Conservation (phyloP, 805 yeast species). For the Teunomyces pallodes region DNA sequence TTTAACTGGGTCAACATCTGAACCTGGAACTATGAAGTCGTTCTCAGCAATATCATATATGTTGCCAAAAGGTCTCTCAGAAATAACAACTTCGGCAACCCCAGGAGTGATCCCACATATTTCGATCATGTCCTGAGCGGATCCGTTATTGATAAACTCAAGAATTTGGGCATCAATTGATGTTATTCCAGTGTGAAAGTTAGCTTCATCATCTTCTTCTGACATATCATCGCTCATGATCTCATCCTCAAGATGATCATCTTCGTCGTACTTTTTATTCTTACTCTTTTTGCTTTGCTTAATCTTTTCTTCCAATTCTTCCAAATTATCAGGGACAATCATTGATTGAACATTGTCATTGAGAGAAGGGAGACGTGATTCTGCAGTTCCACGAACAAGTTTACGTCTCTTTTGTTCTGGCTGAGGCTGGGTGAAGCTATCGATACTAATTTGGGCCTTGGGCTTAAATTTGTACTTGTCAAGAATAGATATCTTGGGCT, state of each 20-base stretch:
- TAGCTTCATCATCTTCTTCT: constrained; percentile 40
- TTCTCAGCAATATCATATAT: constrained; percentile 59
- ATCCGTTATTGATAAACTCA: constrained; percentile 76
- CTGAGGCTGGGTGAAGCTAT: constrained; percentile 20
- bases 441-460: constrained; percentile 31
- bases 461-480: constrained; percentile 40
- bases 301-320: constrained; percentile 38
- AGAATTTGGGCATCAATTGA: constrained; percentile 65
- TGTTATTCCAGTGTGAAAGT: constrained; percentile 36
- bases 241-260: constrained; percentile 44
- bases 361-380: constrained; percentile 9
- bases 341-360: background rate
- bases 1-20: constrained; percentile 21
- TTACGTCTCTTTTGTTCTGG: constrained; percentile 28
- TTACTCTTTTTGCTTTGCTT: constrained; percentile 29
- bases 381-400: constrained; percentile 33
- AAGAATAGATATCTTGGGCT: constrained; percentile 41
- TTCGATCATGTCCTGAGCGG: constrained; percentile 73
- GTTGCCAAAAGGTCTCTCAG: constrained; percentile 64
- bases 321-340: constrained; percentile 27
- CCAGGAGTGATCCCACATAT: constrained; percentile 68
- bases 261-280: constrained; percentile 17
- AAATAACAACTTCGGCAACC: constrained; percentile 62
- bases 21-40: constrained; percentile 42
- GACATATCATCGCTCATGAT: constrained; percentile 49